Conservation (phyloP, 148 eudicot genomes). For the Chenopodium quinoa region DNA sequence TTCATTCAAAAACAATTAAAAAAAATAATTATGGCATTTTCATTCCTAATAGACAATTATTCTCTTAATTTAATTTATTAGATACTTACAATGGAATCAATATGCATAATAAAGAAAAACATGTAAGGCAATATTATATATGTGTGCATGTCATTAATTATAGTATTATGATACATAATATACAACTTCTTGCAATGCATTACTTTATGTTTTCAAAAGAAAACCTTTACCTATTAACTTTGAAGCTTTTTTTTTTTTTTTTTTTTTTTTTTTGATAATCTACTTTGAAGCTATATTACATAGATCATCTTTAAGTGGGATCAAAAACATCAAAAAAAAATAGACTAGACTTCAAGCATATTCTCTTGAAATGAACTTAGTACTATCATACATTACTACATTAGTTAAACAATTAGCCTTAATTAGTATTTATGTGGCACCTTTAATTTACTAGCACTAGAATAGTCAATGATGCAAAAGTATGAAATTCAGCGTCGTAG, state of each 20-base stretch:
- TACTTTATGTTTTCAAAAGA: neutral
- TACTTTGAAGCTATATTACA: neutral
- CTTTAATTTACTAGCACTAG: neutral
- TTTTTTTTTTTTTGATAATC: no score
- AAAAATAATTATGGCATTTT: no score
- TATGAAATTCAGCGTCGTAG: conserved; percentile 1
- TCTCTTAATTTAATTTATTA: neutral
- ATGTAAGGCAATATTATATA: neutral
- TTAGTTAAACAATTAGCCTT: neutral
- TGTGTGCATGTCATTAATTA: neutral
- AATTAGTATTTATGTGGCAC: conserved; percentile 4
- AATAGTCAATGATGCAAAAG: neutral
- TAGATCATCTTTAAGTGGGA: neutral
- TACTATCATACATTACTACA: neutral
- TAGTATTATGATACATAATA: neutral
- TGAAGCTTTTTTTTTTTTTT: no score
- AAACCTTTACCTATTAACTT: neutral
- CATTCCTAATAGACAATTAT: no score
- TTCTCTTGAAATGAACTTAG: neutral
- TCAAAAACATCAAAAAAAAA: neutral
- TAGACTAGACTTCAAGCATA: neutral
- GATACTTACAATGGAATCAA: neutral
- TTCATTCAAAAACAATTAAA: neutral
- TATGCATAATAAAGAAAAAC: no score
- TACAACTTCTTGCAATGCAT: neutral